Percentiles rank a stretch among this genome's conserved stretches.
These are phyloP conservation scores for Ziziphus jujuba DNA, from an alignment of 306 rosid species.

Conservation along the genomic window DNA sequence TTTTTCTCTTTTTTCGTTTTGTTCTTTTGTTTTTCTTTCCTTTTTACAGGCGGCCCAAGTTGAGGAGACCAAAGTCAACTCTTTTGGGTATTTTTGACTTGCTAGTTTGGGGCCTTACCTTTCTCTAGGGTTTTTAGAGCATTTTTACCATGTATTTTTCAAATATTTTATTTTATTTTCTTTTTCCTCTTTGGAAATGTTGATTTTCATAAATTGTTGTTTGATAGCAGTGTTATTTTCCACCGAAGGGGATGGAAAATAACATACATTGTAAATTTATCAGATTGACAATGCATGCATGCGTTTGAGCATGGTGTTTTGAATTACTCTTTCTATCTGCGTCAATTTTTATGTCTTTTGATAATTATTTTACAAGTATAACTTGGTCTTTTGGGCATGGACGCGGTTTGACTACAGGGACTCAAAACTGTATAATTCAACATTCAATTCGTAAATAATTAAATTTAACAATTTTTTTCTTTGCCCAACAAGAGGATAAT, in stretches of 20 bases:
- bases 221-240: conserved; percentile 34
- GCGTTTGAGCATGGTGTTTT: conserved; percentile 11
- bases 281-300: conserved; percentile 21
- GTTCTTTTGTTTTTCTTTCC: not conserved
- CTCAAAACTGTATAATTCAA: too few relatives aligned
- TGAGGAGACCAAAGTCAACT: conserved; percentile 43
- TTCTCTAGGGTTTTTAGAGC: conserved; percentile 41
- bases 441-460: too few relatives aligned
- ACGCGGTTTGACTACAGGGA: too few relatives aligned
- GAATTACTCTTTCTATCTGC: not conserved
- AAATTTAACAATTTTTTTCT: too few relatives aligned
- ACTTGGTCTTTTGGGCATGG: too few relatives aligned
- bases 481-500: too few relatives aligned
- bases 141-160: conserved; percentile 38
- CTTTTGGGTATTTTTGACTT: conserved; percentile 47
- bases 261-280: conserved; percentile 43
- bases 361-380: too few relatives aligned
- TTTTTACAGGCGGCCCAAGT: conserved; percentile 34
- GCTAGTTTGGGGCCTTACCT: conserved; percentile 40
- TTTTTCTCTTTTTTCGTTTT: not conserved
- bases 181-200: not conserved
- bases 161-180: not conserved
- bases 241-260: conserved; percentile 46
- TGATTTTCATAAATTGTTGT: conserved; percentile 14
- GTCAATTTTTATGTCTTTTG: too few relatives aligned